Base-by-base conservation (phyloP, 2,329 filamentous ascomycete genomes). In the Neonectria coccinea region DNA sequence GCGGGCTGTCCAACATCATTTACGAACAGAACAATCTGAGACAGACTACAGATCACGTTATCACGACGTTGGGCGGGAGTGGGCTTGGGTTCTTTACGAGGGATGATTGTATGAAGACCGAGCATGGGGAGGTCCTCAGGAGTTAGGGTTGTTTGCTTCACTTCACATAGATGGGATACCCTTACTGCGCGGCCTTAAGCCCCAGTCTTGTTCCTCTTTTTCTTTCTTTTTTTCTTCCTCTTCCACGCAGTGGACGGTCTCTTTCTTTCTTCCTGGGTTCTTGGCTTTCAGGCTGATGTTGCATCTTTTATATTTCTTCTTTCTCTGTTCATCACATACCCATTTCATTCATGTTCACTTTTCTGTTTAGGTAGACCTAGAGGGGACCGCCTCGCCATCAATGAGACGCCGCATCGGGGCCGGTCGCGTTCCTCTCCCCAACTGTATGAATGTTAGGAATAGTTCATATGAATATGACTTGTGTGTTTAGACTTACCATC, bases 401-500 rank as follows among this genome's bases (percentile, higher is more conserved):
- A 67, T 82, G 79, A 51, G 69, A 59, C 53, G 76, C 74, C 58
- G 79, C 79, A 58, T 83, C 82, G 1, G 85, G 85, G 0, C 84
- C 85, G 3, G 82, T 80, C 14, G 78, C 82, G 67, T 89, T 89
- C 69, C 79, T 85, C 78, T 89, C 86, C 14, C 86, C 86, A 47
- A 89, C 86, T 89, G 58, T 27, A 53, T 20, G 22, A 57, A 55
- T 45, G 65, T 81, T 70, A 81, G 76, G 31, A 56, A 55, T 52
- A 54, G 58, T 33, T 65, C 58, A 57, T 52, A 22, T 52, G 48
- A 61, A 66, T 41, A 65, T 48, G 31, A 62, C 47, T 58, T 44
- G 22, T 48, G 56, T 63, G n/a, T 22, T 41, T 59, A 64, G 45
- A 52, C 86, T 78, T 79, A 89, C 88, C 92, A 80, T 97, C 90